Conservation (phyloP, 1,284 basidiomycete genomes). For the Rhodotorula sp. region DNA sequence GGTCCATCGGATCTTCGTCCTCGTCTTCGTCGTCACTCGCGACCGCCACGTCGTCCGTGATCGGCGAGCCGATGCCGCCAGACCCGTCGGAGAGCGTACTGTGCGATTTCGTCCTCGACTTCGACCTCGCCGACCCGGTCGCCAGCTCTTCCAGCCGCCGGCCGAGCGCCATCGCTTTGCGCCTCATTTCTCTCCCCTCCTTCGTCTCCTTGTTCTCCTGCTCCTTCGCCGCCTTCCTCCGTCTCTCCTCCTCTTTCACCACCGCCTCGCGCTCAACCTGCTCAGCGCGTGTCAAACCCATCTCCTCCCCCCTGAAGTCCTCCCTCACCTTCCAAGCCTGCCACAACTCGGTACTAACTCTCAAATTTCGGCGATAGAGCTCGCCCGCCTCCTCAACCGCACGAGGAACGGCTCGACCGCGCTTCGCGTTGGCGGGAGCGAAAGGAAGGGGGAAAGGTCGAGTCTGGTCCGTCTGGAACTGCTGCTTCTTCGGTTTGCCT, state of each 20-base stretch:
- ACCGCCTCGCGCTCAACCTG: constrained; percentile 32
- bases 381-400: constrained; percentile 94
- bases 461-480: constrained; percentile 95
- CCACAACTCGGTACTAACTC: constrained; percentile 79
- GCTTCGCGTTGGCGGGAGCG: constrained; percentile 53
- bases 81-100: background rate
- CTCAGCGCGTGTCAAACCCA: constrained; percentile 73
- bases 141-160: constrained; percentile 28
- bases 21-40: constrained; percentile 43
- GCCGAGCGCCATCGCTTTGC: constrained; percentile 20
- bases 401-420: constrained; percentile 67
- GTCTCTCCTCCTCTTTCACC: constrained; percentile 41
- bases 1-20: constrained; percentile 46
- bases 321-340: constrained; percentile 95
- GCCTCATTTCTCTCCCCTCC: background rate
- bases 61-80: background rate
- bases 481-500: constrained; percentile 93
- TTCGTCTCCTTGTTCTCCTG: constrained; percentile 5
- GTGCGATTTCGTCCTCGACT: background rate
- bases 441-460: constrained; percentile 96
- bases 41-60: constrained; percentile 2
- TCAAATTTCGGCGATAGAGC: constrained; percentile 85
- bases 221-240: constrained; percentile 19
- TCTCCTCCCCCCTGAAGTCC: constrained; percentile 90
- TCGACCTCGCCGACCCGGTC: too few species aligned